A percentile compares a stretch with the other conserved stretches of the same genome.
Evolutionary conservation across 257 asterid species (phyloP).

Genomic region (Gentiana macrophylla): DNA sequence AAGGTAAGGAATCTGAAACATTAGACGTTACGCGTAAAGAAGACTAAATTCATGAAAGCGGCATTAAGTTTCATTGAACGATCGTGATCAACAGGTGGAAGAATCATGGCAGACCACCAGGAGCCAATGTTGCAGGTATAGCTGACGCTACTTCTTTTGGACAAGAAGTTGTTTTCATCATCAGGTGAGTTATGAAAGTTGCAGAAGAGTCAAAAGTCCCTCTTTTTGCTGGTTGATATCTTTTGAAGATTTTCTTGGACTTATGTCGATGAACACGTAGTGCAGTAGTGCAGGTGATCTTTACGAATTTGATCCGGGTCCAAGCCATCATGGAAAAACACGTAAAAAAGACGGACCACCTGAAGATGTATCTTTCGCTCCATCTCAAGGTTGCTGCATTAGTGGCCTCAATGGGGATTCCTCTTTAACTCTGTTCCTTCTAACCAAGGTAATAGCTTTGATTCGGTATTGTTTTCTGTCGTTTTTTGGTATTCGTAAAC

Average conservation of each 20-base stretch:
- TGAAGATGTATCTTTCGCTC: slow-evolving; percentile 29
- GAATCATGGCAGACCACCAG: slow-evolving; percentile 76
- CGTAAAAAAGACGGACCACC: slow-evolving; percentile 34
- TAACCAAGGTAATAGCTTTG: slow-evolving; percentile 41
- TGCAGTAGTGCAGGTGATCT: slow-evolving; percentile 78
- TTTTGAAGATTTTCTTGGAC: not conserved
- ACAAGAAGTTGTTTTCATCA: slow-evolving; percentile 41
- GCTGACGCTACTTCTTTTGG: slow-evolving; percentile 44
- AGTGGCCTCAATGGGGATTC: slow-evolving; percentile 37
- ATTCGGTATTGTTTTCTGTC: not conserved
- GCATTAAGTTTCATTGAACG: not conserved
- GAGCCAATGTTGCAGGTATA: slow-evolving; percentile 58
- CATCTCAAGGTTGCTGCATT: slow-evolving; percentile 44
- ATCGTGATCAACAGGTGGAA: slow-evolving; percentile 37
- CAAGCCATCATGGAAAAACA: slow-evolving; percentile 92
- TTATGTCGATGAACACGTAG: slow-evolving; percentile 13
- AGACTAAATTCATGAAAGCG: not conserved
- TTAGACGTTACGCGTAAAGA: not conserved
- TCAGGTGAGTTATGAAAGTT: slow-evolving; percentile 38
- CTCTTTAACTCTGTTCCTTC: slow-evolving; percentile 53
- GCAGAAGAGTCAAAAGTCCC: too few relatives aligned
- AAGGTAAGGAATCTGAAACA: slow-evolving; percentile 30
- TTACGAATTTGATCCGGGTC: slow-evolving; percentile 60
- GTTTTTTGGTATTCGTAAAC: not conserved
- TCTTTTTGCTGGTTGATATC: not conserved